Conservation (phyloP, 805 yeast genomes). For the Ogataea pignaliae region DNA sequence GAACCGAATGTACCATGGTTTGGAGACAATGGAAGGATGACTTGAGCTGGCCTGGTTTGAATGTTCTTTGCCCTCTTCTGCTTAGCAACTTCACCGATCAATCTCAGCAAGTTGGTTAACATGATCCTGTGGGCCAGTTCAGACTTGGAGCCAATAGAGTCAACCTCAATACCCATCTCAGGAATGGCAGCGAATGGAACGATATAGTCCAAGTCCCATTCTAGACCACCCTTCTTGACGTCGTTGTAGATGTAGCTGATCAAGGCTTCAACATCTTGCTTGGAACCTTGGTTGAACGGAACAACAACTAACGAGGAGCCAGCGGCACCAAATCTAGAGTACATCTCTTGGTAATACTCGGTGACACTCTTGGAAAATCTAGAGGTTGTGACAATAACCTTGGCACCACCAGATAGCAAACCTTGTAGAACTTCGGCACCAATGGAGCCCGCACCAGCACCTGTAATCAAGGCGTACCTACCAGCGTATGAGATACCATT, state of each 20-base stretch:
- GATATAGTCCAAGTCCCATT: slow-evolving; percentile 95
- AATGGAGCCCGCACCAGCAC: slow-evolving; percentile 98
- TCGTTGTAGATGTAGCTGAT: slow-evolving; percentile 81
- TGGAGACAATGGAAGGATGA: slow-evolving; percentile 93
- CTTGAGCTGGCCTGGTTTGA: slow-evolving; percentile 98
- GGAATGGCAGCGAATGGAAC: slow-evolving; percentile 99
- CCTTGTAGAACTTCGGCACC: slow-evolving; percentile 98
- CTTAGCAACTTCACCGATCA: slow-evolving; percentile 84
- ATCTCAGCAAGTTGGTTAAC: slow-evolving; percentile 92
- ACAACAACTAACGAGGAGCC: slow-evolving; percentile 93
- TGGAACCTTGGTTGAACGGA: slow-evolving; percentile 98
- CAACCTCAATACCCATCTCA: slow-evolving; percentile 95
- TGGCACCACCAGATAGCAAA: slow-evolving; percentile 95
- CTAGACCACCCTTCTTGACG: slow-evolving; percentile 82
- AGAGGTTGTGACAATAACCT: slow-evolving; percentile 93
- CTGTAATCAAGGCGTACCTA: slow-evolving; percentile 88
- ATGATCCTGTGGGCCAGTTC: slow-evolving; percentile 98
- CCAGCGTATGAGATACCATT: slow-evolving; percentile 89
- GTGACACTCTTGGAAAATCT: slow-evolving; percentile 92
- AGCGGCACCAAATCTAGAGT: slow-evolving; percentile 87
- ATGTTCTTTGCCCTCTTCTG: slow-evolving; percentile 71
- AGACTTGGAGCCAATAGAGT: slow-evolving; percentile 87
- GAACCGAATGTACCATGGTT: slow-evolving; percentile 99
- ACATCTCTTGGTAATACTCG: slow-evolving; percentile 91
- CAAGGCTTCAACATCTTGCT: slow-evolving; percentile 85